Evolutionary conservation across 768 basidiomycete genomes (phyloP).

Genomic region (Asterophora parasitica): DNA sequence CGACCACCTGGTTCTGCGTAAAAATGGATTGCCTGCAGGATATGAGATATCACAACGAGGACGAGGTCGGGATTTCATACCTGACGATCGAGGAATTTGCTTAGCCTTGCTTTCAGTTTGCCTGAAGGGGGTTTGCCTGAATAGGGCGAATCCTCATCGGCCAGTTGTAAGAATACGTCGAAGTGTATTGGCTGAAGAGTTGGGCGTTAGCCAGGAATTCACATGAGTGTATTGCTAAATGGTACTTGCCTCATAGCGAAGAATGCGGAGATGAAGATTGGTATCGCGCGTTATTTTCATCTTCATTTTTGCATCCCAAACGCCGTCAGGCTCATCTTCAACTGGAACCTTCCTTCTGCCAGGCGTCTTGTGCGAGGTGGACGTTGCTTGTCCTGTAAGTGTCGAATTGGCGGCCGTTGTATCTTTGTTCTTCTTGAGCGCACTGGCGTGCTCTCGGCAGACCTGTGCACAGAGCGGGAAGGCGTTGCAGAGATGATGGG

Average conservation of each 20-base stretch:
- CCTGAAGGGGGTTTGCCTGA: slow-evolving; percentile 23
- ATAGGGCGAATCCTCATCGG: slow-evolving; percentile 23
- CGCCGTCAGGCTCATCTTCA: slow-evolving; percentile 27
- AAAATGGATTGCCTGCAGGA: slow-evolving; percentile 49
- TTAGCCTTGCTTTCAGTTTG: slow-evolving; percentile 36
- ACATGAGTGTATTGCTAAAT: not conserved
- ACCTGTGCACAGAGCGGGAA: not conserved
- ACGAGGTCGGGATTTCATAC: slow-evolving; percentile 22
- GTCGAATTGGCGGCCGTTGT: not conserved
- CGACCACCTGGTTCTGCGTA: slow-evolving; percentile 28
- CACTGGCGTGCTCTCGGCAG: not conserved
- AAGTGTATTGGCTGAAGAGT: slow-evolving; percentile 52
- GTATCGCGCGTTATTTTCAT: slow-evolving; percentile 39
- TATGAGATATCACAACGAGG: not conserved
- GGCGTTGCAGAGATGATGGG: not conserved
- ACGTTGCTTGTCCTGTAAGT: not conserved
- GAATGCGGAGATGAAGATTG: slow-evolving; percentile 47
- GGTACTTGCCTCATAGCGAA: slow-evolving; percentile 59
- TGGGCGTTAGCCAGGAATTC: not conserved
- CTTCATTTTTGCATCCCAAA: slow-evolving; percentile 40
- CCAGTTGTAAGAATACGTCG: slow-evolving; percentile 44
- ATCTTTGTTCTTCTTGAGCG: not conserved
- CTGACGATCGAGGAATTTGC: slow-evolving; percentile 52
- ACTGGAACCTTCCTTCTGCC: slow-evolving; percentile 14
- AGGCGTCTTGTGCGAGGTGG: slow-evolving; percentile 10